A percentile compares a stretch with the other conserved stretches of the same genome.
Evolutionary conservation across 768 basidiomycete genomes (phyloP).

Genomic region (Suillus hirtellus): DNA sequence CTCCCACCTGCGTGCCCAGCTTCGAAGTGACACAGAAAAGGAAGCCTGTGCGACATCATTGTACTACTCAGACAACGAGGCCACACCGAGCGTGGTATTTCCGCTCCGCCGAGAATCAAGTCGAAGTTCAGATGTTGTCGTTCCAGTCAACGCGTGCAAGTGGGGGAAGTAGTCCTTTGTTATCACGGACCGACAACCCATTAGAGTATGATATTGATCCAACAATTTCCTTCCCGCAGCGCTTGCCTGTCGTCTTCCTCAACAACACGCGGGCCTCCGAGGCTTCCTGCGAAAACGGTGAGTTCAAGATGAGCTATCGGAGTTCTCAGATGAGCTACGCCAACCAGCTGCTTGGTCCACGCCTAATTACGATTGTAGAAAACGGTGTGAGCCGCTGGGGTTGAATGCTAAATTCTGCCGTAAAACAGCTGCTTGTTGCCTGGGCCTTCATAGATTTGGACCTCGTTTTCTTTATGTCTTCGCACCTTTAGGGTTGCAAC

Average conservation of each 20-base stretch:
- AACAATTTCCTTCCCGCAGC: constrained; percentile 8
- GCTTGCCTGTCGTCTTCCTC: constrained; percentile 4
- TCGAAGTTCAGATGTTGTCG: constrained; percentile 6
- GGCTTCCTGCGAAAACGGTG: constrained; percentile 20
- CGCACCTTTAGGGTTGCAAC: constrained; percentile 16
- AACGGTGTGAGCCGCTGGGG: constrained; percentile 21
- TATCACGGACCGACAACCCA: constrained; percentile 14
- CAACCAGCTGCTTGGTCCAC: constrained; percentile 6
- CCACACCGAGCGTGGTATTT: constrained; percentile 20
- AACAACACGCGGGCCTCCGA: constrained; percentile 18
- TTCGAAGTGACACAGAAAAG: constrained; percentile 17
- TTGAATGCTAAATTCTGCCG: constrained; percentile 29
- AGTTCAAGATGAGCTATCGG: constrained; percentile 17
- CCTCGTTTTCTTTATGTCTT: constrained; percentile 22
- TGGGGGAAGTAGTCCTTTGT: constrained; percentile 12
- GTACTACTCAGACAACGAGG: constrained; percentile 24
- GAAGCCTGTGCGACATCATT: constrained; percentile 21
- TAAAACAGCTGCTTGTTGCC: constrained; percentile 13
- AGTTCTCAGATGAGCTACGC: constrained; percentile 9
- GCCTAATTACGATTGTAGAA: constrained; percentile 3
- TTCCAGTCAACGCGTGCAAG: constrained; percentile 8
- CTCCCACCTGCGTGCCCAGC: constrained; percentile 10
- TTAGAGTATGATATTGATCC: constrained; percentile 28
- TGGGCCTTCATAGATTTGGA: constrained; percentile 20
- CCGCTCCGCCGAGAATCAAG: constrained; percentile 27